Percentiles rank a stretch among this genome's conserved stretches.
These are phyloP conservation scores for Pythium utonaiense DNA, from an alignment of 352 stramenopile species.

Conservation along the genomic window DNA sequence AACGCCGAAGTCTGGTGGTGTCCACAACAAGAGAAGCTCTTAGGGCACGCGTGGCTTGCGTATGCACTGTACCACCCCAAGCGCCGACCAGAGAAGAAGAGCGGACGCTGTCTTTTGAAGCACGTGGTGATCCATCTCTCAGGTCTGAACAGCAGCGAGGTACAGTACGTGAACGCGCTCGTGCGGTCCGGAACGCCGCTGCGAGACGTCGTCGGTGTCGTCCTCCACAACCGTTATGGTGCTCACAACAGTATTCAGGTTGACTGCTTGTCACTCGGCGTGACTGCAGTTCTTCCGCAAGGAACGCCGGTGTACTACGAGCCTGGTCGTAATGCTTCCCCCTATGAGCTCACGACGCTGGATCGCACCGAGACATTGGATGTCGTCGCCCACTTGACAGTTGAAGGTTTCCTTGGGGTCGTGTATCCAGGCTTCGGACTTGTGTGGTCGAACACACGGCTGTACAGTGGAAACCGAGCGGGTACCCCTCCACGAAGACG, in stretches of 20 bases:
- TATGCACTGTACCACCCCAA: conserved; percentile 5
- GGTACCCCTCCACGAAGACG: neutral
- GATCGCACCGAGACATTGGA: neutral
- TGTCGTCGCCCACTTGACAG: neutral
- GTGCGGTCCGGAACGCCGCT: neutral
- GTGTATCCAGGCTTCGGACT: conserved; percentile 4
- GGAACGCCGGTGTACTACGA: conserved; percentile 1
- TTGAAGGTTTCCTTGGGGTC: neutral
- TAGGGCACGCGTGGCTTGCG: conserved; percentile 5
- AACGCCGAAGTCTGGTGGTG: neutral
- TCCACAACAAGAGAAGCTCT: neutral
- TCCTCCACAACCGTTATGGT: neutral
- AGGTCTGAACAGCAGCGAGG: neutral
- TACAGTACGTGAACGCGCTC: neutral
- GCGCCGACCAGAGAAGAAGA: neutral
- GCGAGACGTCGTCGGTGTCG: neutral
- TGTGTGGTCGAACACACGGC: neutral
- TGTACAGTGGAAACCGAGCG: neutral
- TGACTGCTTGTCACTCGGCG: conserved; percentile 3
- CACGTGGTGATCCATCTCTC: neutral
- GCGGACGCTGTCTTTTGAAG: neutral
- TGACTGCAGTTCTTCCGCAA: neutral
- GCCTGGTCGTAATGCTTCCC: neutral
- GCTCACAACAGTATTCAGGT: neutral
- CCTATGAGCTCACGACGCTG: neutral